These are phyloP conservation scores for Linaria vulgaris DNA, from an alignment of 257 asterid species.

Conservation along the genomic window DNA sequence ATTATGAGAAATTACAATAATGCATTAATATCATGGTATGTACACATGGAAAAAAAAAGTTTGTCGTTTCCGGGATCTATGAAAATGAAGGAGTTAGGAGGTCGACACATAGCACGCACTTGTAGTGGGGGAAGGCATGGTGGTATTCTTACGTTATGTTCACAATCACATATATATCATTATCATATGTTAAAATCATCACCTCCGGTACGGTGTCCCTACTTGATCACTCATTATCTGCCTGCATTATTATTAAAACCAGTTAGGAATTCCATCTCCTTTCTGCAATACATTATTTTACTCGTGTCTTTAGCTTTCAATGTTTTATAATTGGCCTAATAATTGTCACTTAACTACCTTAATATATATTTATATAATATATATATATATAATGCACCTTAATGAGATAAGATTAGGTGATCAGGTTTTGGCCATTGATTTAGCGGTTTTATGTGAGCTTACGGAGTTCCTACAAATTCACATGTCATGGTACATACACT, in stretches of 20 bases:
- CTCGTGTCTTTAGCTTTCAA: conserved; percentile 17
- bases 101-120: conserved; percentile 47
- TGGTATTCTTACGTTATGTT: conserved; percentile 33
- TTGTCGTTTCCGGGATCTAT: conserved; percentile 26
- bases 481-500: not conserved
- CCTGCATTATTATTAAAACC: conserved; percentile 42
- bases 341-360: conserved; percentile 44
- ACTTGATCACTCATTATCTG: conserved; percentile 43
- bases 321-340: conserved; percentile 33
- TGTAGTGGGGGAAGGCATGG: conserved; percentile 32
- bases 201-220: conserved; percentile 42
- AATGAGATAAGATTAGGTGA: conserved; percentile 33
- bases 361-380: no score
- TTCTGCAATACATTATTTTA: not conserved
- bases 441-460: conserved; percentile 21
- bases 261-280: conserved; percentile 38
- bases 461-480: conserved; percentile 1
- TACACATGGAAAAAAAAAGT: conserved; percentile 3
- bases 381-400: no score
- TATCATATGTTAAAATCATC: conserved; percentile 24
- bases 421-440: conserved; percentile 11
- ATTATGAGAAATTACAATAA: not conserved
- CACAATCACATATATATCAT: conserved; percentile 19
- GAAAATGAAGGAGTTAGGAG: conserved; percentile 42
- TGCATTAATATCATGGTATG: conserved; percentile 7